Conservation (phyloP, 129 eudicot genomes). For the Saussurea involucrata region DNA sequence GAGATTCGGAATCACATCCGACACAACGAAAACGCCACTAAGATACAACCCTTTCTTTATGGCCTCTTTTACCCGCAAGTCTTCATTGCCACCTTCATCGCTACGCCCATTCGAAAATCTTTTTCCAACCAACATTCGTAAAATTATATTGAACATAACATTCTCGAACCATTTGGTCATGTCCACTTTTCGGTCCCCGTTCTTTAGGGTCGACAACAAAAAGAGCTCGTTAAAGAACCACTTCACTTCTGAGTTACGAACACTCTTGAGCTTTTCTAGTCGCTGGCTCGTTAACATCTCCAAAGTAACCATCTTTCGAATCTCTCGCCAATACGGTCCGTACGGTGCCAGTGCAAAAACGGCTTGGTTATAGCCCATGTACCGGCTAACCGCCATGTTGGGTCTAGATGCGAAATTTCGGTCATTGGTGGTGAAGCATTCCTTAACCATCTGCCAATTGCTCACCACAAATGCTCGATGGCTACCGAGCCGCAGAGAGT, state of each 20-base stretch:
- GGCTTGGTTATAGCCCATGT: conserved; percentile 45
- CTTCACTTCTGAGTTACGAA: conserved; percentile 41
- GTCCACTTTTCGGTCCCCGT: neutral
- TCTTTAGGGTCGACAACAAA: conserved; percentile 4
- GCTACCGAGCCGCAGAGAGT: conserved; percentile 51
- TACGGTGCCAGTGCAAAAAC: conserved; percentile 51
- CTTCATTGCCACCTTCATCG: conserved; percentile 18
- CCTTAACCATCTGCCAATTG: conserved; percentile 41
- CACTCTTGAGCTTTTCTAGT: conserved; percentile 37
- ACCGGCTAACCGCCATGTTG: conserved; percentile 40
- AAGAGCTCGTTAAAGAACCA: conserved; percentile 22
- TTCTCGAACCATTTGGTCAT: conserved; percentile 43
- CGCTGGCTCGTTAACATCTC: conserved; percentile 45
- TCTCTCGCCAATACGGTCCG: conserved; percentile 61
- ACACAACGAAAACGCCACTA: conserved; percentile 54
- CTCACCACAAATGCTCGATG: conserved; percentile 53
- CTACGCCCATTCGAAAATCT: conserved; percentile 26
- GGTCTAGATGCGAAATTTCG: conserved; percentile 48
- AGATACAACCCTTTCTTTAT: conserved; percentile 53
- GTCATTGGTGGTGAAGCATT: conserved; percentile 63
- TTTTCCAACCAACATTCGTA: conserved; percentile 48
- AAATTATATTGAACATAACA: conserved; percentile 36
- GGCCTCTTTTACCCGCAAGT: conserved; percentile 33
- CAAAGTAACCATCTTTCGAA: conserved; percentile 49
- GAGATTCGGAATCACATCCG: conserved; percentile 46